These are phyloP conservation scores for Exophiala viscosa DNA, from an alignment of 2,329 filamentous ascomycete species.

Conservation along the genomic window DNA sequence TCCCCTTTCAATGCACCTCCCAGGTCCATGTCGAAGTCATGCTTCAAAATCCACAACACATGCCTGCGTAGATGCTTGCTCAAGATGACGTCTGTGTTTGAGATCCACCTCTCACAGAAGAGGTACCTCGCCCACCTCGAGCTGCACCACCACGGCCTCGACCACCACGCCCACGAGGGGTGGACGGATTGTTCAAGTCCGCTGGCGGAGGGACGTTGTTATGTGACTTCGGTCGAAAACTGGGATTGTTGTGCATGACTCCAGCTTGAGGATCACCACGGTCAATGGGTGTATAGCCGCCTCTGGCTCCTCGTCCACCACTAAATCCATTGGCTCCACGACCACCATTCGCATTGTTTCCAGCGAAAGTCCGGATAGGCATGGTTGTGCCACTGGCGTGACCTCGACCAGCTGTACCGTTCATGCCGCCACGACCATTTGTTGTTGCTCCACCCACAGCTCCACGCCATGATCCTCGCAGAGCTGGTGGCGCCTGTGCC, in stretches of 20 bases:
- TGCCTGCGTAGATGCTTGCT: too few relatives aligned
- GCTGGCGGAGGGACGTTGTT: conserved; percentile 49
- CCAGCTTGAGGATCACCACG: conserved; percentile 51
- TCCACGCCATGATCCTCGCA: conserved; percentile 57
- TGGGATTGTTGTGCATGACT: conserved; percentile 53
- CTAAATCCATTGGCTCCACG: conserved; percentile 8
- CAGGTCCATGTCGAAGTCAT: too few relatives aligned
- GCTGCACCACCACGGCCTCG: conserved; percentile 35
- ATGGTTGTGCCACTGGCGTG: conserved; percentile 13
- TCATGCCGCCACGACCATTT: conserved; percentile 33
- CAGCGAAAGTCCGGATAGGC: conserved; percentile 21
- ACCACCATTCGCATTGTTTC: conserved; percentile 15
- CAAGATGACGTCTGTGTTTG: conserved; percentile 4
- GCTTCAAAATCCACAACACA: too few relatives aligned
- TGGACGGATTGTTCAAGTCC: conserved; percentile 32
- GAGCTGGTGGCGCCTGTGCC: conserved; percentile 54
- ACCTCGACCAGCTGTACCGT: conserved; percentile 20
- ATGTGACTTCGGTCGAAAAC: conserved; percentile 55
- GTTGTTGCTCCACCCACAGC: conserved; percentile 48
- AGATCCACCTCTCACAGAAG: conserved; percentile 27
- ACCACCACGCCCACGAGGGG: conserved; percentile 33
- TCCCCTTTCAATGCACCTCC: not conserved
- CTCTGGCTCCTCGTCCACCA: conserved; percentile 28
- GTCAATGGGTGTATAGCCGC: conserved; percentile 42
- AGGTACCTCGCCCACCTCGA: conserved; percentile 33